Evolutionary conservation across 208 protist species (phyloP), one percentile per base, ranked within the genome.

Genomic region (Trypanosoma rangeli): DNA sequence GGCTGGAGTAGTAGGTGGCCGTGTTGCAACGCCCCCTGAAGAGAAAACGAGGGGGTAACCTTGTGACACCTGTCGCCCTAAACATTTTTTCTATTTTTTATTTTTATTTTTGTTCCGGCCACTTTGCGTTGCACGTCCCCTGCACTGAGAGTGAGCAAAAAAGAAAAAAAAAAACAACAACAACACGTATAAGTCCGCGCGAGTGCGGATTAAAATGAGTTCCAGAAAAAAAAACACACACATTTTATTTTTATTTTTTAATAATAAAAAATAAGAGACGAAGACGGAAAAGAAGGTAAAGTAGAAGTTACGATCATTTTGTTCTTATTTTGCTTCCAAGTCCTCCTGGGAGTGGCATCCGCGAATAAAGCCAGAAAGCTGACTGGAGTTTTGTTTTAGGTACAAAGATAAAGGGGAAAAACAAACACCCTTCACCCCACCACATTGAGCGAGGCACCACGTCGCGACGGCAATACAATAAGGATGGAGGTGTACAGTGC

Each of bases 1-100:
- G 80, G 0, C 66, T 74, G 3, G 78, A 62, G 74, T 90, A 94
- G 70, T 90, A 89, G 58, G 80, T 76, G 16, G 86, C 61, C 7
- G 77, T 57, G 8, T 77, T 80, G 58, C 86, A 74, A 3, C 79
- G 82, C 18, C 84, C 81, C 54, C 84, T 82, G 57, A 85, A 81
- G 28, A 80, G 64, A 54, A 90, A 90, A 35, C 64, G 50, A 31
- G n/a, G 46, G 13, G 37, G 42, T 8, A 37, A 5, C 5, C 61
- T n/a, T 20, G 54, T 37, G 22, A n/a, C 50, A 61, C n/a, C 39
- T 42, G 62, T 64, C 26, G 62, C 3, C 20, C 62, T 24, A 44
- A 58, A 18, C 64, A 53, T 70, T 42, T n/a, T 5, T 68, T 26
- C 39, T 56, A 24, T 15, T 35, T 35, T 0, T 20, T 10, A 15